Evolutionary conservation across 2,329 filamentous ascomycete species (phyloP), one percentile per base, ranked within the genome.

Genomic region (Orbilia brochopaga): DNA sequence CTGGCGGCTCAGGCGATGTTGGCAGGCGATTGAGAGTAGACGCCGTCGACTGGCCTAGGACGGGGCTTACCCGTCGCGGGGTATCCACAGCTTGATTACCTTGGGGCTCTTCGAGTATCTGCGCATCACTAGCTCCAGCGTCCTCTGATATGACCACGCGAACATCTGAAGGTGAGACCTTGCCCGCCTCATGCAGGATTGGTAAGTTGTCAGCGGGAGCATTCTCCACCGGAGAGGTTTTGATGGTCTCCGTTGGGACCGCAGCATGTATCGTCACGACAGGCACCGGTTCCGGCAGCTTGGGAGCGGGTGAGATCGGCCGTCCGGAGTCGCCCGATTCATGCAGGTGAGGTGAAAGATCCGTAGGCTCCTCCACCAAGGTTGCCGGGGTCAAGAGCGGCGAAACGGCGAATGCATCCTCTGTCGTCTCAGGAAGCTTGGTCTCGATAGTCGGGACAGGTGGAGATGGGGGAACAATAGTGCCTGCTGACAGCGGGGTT

Each of bases 211-310:
- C n/a, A 8, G 8, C 8, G 8, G 3, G 27, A 8, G 3, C 27
- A 32, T 32, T 32, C 27, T 32, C 27, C 27, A 32, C 4, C 27
- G 3, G 4, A 4, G 27, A 32, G 27, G 8, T 32, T 53, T 54
- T 37, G 19, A 24, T 24, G 0, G 53, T 54, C 54, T 64, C 59
- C 30, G 63, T 55, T 5, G 67, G 67, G 1, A 60, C 56, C 3
- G 60, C 67, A 7, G 48, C 67, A n/a, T 65, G 60, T 44, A 65
- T 48, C 42, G 65, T 42, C 8, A 72, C n/a, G 10, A 51, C 37
- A 1, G 67, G 55, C 2, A 65, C 50, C 1, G 48, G 11, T 2
- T 56, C 56, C 10, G 58, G 65, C 10, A 69, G 48, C 1, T 48
- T 54, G 15, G 58, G 27, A 50, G 63, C 46, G 1, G 65, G 65